A percentile compares a stretch with the other conserved stretches of the same genome.
Evolutionary conservation across 78 protist genomes (phyloP).

Genomic region (Speleostelium caveatum): DNA sequence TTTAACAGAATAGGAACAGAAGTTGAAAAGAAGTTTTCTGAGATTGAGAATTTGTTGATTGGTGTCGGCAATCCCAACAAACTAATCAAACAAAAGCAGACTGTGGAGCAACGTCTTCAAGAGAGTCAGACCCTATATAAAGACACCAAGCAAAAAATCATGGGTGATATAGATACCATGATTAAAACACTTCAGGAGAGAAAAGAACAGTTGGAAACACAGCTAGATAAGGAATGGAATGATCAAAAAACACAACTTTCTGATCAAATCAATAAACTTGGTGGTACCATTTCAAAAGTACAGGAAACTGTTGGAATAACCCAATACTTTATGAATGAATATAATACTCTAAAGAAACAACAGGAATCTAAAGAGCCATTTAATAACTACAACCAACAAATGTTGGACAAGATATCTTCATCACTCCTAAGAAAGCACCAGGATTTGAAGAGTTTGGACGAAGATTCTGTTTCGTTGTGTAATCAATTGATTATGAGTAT

Average conservation of each 20-base stretch:
- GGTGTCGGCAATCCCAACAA: slow-evolving; percentile 15
- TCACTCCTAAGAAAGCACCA: slow-evolving; percentile 6
- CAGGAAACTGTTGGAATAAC: background rate
- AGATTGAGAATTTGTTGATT: slow-evolving; percentile 14
- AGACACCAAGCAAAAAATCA: slow-evolving; percentile 40
- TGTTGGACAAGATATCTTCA: background rate
- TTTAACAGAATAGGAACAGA: slow-evolving; percentile 18
- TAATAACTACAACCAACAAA: background rate
- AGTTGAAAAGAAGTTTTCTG: slow-evolving; percentile 22
- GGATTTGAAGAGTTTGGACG: slow-evolving; percentile 27
- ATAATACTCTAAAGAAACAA: background rate
- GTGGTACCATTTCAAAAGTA: background rate
- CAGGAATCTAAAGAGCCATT: background rate
- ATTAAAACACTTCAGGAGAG: slow-evolving; percentile 38
- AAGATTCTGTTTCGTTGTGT: slow-evolving; percentile 2
- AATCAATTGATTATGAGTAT: slow-evolving; percentile 25
- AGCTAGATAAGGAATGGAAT: slow-evolving; percentile 47
- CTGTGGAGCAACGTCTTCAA: slow-evolving; percentile 17
- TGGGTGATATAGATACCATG: slow-evolving; percentile 41
- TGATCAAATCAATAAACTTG: slow-evolving; percentile 4
- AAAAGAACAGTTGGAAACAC: background rate
- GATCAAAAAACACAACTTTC: slow-evolving; percentile 23
- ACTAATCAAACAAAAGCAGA: slow-evolving; percentile 23
- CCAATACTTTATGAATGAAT: background rate
- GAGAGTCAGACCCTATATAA: slow-evolving; percentile 2